Percentiles rank a stretch among this genome's conserved stretches.
Conservation (phyloP, 2,329 filamentous ascomycete genomes). For the Cytospora leucostoma region DNA sequence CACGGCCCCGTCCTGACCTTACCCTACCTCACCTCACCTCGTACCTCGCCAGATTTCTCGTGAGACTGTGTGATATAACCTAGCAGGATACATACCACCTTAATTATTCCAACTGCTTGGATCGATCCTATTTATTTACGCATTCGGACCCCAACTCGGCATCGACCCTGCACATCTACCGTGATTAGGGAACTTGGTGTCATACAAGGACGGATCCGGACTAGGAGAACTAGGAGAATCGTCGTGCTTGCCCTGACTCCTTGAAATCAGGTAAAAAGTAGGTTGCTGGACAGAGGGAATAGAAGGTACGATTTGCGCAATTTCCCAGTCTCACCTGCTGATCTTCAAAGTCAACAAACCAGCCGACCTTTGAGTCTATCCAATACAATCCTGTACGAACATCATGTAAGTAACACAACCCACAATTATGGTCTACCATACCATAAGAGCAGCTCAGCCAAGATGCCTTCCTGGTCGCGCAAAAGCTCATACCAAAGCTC, state of each 20-base stretch:
- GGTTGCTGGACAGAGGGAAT: slow-evolving; percentile 12
- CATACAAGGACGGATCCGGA: neutral
- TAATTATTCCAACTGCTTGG: slow-evolving; percentile 4
- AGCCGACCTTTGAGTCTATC: too few relatives aligned
- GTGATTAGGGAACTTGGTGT: neutral
- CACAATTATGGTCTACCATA: neutral
- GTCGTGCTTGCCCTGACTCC: neutral
- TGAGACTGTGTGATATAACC: neutral
- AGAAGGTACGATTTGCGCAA: slow-evolving; percentile 18
- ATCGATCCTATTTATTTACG: slow-evolving; percentile 6
- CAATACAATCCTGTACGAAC: neutral
- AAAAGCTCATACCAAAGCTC: slow-evolving; percentile 27
- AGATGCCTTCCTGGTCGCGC: slow-evolving; percentile 25
- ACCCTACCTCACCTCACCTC: neutral
- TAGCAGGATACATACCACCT: neutral
- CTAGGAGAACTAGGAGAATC: neutral
- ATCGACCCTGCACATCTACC: neutral
- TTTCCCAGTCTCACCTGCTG: neutral
- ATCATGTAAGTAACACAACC: slow-evolving; percentile 31
- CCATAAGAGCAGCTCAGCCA: neutral
- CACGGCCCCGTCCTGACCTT: too few relatives aligned
- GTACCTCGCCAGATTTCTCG: neutral
- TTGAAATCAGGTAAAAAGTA: neutral
- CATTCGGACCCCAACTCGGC: slow-evolving; percentile 5
- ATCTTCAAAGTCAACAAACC: neutral